A percentile compares a stretch with the other conserved stretches of the same genome.
Conservation (phyloP, 1,139 yeast genomes). For the Arxiozyma heterogenica region DNA sequence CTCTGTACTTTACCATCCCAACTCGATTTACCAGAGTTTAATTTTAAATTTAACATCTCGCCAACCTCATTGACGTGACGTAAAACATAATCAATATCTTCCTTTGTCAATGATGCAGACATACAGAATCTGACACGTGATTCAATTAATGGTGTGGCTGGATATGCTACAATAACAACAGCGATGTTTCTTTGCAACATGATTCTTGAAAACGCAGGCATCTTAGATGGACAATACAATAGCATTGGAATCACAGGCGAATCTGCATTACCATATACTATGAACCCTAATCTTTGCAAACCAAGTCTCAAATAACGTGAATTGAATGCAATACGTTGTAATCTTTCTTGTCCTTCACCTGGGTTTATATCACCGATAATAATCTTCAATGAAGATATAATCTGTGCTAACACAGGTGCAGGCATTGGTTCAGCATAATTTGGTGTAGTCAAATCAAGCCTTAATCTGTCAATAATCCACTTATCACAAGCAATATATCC, state of each 20-base stretch:
- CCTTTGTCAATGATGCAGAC: slow-evolving; percentile 84
- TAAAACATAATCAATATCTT: slow-evolving; percentile 78
- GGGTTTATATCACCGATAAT: slow-evolving; percentile 78
- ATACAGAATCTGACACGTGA: slow-evolving; percentile 92
- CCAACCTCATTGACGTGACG: slow-evolving; percentile 72
- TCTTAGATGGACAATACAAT: slow-evolving; percentile 81
- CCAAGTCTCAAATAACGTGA: slow-evolving; percentile 89
- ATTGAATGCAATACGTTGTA: slow-evolving; percentile 89
- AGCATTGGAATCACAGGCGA: slow-evolving; percentile 91
- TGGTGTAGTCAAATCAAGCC: slow-evolving; percentile 65
- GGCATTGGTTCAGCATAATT: slow-evolving; percentile 78
- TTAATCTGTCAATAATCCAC: slow-evolving; percentile 59
- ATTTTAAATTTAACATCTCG: slow-evolving; percentile 63
- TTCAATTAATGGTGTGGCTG: slow-evolving; percentile 88
- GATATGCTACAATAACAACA: slow-evolving; percentile 93
- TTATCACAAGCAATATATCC: slow-evolving; percentile 82
- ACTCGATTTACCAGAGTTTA: slow-evolving; percentile 69
- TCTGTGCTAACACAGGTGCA: slow-evolving; percentile 87
- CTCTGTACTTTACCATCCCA: slow-evolving; percentile 60
- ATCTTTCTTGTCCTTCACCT: slow-evolving; percentile 86
- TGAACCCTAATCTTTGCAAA: slow-evolving; percentile 82
- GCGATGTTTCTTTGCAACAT: slow-evolving; percentile 76
- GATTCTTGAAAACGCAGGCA: slow-evolving; percentile 86
- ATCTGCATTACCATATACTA: slow-evolving; percentile 90
- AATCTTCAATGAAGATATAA: slow-evolving; percentile 67